A percentile compares a stretch with the other conserved stretches of the same genome.
phyloP scores from a whole-genome alignment of 495 filamentous ascomycete species.

The Glonium stellatum region DNA sequence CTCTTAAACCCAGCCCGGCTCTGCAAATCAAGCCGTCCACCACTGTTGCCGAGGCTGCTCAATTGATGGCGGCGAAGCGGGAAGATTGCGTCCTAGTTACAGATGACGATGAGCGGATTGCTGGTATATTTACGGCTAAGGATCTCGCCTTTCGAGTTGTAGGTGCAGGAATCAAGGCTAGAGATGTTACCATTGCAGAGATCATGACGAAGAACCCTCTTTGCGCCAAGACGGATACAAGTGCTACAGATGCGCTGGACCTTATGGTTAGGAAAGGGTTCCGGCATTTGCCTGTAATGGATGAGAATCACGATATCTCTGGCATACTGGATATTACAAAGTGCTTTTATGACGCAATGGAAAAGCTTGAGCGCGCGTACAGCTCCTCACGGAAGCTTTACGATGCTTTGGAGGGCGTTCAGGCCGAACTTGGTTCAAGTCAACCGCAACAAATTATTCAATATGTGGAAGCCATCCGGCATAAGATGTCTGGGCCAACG shows the following conservation, averaged over 20 bases:
- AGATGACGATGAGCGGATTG: constrained; percentile 94
- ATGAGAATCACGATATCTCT: constrained; percentile 98
- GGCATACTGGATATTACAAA: constrained; percentile 98
- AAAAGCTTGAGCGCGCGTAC: constrained; percentile 95
- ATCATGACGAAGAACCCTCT: constrained; percentile 99
- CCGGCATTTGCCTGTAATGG: constrained; percentile 96
- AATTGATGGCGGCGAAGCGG: constrained; percentile 97
- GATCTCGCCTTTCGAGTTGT: constrained; percentile 97
- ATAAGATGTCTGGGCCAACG: constrained; percentile 97
- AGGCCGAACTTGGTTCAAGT: constrained; percentile 91
- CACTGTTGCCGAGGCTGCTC: constrained; percentile 91
- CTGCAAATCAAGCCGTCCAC: constrained; percentile 96
- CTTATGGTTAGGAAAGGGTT: constrained; percentile 98
- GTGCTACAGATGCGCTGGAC: constrained; percentile 93
- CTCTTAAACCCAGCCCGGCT: constrained; percentile 87
- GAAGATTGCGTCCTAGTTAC: constrained; percentile 99
- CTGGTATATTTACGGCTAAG: constrained; percentile 98
- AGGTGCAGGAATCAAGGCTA: constrained; percentile 83
- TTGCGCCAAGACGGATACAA: constrained; percentile 94
- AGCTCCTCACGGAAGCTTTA: constrained; percentile 93
- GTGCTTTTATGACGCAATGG: constrained; percentile 99
- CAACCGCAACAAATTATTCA: constrained; percentile 98
- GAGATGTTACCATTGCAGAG: constrained; percentile 83
- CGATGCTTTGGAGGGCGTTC: constrained; percentile 96
- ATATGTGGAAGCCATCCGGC: constrained; percentile 89